phyloP scores from a whole-genome alignment of 2,329 filamentous ascomycete genomes.

The Aureobasidium namibiae region DNA sequence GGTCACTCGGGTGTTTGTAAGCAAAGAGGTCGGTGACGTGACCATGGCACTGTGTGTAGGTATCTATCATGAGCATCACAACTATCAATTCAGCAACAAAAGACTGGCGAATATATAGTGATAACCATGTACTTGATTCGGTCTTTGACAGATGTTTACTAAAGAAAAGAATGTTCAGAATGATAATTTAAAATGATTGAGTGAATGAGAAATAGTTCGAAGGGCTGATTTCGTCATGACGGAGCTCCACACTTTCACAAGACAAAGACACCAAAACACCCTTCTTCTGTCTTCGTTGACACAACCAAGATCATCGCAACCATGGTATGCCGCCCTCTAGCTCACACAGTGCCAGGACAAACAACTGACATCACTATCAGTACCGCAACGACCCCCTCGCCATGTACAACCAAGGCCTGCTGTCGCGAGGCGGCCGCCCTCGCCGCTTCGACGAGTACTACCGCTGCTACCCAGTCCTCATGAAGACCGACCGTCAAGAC shows the following conservation, averaged over 20 bases:
- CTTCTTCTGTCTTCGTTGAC: background rate
- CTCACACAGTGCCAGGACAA: too few relatives aligned
- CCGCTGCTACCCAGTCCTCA: conserved; percentile 88
- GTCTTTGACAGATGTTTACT: too few relatives aligned
- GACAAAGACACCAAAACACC: background rate
- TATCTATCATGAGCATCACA: too few relatives aligned
- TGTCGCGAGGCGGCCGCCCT: conserved; percentile 42
- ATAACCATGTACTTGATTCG: too few relatives aligned
- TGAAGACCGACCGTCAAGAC: conserved; percentile 82
- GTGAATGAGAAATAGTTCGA: background rate
- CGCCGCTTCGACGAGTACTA: conserved; percentile 98
- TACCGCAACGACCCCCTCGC: conserved; percentile 45
- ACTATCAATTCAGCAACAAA: too few relatives aligned
- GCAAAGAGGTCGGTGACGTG: background rate
- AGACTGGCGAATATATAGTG: too few relatives aligned
- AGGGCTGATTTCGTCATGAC: background rate
- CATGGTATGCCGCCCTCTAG: background rate
- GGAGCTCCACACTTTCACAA: conserved; percentile 3
- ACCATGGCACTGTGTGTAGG: too few relatives aligned
- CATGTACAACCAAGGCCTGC: conserved; percentile 47
- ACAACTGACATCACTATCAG: conserved; percentile 19
- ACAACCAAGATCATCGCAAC: background rate
- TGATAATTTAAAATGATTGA: background rate
- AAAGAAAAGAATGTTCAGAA: background rate
- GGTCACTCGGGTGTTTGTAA: background rate